Conservation (phyloP, 306 rosid species). For the Cucumis melo region DNA sequence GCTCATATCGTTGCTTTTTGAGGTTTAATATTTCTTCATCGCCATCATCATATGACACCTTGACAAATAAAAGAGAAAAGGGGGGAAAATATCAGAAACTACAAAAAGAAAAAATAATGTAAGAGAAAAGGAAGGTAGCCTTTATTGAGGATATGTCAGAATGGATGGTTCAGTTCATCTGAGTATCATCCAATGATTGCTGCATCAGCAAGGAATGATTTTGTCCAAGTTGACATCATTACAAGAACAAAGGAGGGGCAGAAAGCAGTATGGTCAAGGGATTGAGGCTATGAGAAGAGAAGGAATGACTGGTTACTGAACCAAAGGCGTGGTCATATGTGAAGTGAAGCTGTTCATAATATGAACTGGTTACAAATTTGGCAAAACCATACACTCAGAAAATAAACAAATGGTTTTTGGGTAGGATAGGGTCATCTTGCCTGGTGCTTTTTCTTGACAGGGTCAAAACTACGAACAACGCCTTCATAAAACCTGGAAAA, state of each 20-base stretch:
- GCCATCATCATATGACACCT: slow-evolving; percentile 57
- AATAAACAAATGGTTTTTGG: neutral
- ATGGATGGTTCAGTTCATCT: slow-evolving; percentile 1
- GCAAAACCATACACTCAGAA: neutral
- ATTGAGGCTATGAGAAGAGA: slow-evolving; percentile 9
- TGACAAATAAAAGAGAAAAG: neutral
- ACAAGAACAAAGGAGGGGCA: slow-evolving; percentile 5
- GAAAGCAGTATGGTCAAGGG: slow-evolving; percentile 13
- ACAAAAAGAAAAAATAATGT: neutral
- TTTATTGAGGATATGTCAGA: neutral
- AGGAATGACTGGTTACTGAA: slow-evolving; percentile 1
- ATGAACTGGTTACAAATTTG: neutral
- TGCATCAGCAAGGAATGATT: neutral
- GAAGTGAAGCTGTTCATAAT: neutral
- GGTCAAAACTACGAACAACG: slow-evolving; percentile 33
- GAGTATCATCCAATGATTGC: neutral
- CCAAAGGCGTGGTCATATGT: neutral
- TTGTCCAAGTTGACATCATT: slow-evolving; percentile 4
- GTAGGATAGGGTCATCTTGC: slow-evolving; percentile 25
- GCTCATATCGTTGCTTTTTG: slow-evolving; percentile 37
- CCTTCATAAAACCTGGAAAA: slow-evolving; percentile 72
- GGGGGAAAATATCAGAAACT: neutral
- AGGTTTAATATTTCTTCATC: slow-evolving; percentile 49
- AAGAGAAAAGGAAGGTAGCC: slow-evolving; percentile 1
- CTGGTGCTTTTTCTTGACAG: slow-evolving; percentile 41